phyloP scores from a whole-genome alignment of 345 rosid species.

The Ricinus communis region DNA sequence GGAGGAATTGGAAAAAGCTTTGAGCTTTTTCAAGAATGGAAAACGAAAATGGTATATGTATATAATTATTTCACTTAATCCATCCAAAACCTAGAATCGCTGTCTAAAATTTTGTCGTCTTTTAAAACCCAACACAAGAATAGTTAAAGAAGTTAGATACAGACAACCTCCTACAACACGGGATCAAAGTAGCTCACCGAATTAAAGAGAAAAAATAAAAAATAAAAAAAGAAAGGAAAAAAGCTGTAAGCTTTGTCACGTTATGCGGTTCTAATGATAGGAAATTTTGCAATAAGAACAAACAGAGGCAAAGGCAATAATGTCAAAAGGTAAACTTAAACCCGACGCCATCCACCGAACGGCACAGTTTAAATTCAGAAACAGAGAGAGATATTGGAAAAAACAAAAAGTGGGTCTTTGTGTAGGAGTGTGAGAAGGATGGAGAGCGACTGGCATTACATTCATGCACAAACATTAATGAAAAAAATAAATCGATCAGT shows the following conservation, averaged over 20 bases:
- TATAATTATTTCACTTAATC: too few species aligned
- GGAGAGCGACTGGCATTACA: neutral
- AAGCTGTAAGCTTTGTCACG: neutral
- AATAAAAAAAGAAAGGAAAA: too few species aligned
- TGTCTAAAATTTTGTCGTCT: neutral
- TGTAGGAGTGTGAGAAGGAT: neutral
- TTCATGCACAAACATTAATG: constrained; percentile 8
- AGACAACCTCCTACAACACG: neutral
- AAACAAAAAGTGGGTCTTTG: neutral
- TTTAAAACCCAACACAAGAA: neutral
- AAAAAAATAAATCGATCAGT: neutral
- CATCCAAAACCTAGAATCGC: neutral
- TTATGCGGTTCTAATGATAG: neutral
- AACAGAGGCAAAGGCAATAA: neutral
- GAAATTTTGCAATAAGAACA: too few species aligned
- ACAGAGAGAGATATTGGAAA: neutral
- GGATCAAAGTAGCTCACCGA: neutral
- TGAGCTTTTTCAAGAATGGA: neutral
- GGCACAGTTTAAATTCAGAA: neutral
- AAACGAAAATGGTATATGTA: neutral
- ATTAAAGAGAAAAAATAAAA: neutral
- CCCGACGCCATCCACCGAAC: neutral
- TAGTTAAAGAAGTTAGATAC: neutral
- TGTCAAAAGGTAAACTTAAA: neutral
- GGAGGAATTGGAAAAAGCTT: too few species aligned